These are phyloP conservation scores for Podaxis sp. DNA, from an alignment of 768 basidiomycete species.

Conservation along the genomic window DNA sequence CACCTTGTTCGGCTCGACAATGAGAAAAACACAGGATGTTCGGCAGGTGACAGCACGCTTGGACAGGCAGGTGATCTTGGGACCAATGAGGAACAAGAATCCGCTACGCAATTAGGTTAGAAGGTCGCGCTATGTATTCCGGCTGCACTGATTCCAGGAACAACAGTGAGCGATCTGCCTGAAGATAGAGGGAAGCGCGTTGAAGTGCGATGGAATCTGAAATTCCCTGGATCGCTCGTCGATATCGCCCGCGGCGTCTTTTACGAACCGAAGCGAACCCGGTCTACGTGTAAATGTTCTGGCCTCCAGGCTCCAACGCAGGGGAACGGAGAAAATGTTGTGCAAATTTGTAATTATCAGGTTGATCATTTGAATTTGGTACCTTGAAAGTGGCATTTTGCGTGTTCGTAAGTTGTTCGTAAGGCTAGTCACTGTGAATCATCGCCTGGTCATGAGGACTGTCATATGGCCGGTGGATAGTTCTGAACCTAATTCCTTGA, in stretches of 20 bases:
- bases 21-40: background rate
- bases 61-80: background rate
- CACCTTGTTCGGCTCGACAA: constrained; percentile 1
- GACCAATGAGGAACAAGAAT: background rate
- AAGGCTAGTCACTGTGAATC: background rate
- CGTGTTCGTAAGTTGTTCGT: background rate
- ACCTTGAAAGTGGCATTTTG: background rate
- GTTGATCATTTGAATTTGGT: background rate
- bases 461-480: background rate
- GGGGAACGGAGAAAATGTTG: background rate
- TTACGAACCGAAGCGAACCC: background rate
- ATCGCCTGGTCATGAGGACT: background rate
- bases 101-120: background rate
- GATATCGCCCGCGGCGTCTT: background rate
- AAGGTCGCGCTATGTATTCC: background rate
- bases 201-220: background rate
- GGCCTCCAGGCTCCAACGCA: no score
- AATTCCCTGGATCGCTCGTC: background rate
- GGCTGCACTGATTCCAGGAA: constrained; percentile 2
- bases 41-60: constrained; percentile 4
- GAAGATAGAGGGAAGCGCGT: background rate
- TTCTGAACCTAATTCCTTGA: background rate
- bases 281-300: no score
- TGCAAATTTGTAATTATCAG: background rate
- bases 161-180: background rate